Conservation (phyloP, 305 asterid species). For the Rubia balearica region DNA sequence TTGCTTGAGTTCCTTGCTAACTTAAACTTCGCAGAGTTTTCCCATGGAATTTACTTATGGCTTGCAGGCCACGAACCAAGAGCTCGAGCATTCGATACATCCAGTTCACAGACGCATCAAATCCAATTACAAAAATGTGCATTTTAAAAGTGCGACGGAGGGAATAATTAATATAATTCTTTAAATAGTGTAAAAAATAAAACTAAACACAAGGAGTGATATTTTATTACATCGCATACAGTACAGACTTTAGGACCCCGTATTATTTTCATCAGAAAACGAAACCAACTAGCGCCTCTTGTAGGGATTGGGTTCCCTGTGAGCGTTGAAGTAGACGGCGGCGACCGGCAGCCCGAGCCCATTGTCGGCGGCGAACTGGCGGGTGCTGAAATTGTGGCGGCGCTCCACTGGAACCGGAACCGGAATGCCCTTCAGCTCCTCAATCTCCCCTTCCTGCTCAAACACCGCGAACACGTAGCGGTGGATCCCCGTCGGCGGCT, state of each 20-base stretch:
- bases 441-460: constrained; percentile 32
- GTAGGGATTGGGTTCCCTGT: constrained; percentile 15
- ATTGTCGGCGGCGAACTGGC: constrained; percentile 31
- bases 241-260: not conserved
- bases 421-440: constrained; percentile 16
- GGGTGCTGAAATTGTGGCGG: constrained; percentile 31
- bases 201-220: not conserved
- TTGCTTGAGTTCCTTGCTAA: no score
- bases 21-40: no score
- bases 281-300: constrained; percentile 14
- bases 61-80: no score
- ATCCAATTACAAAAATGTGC: no score
- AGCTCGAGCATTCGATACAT: no score
- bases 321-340: constrained; percentile 38
- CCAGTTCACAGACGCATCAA: no score
- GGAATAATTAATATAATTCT: no score
- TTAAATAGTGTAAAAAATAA: no score
- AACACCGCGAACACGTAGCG: constrained; percentile 37
- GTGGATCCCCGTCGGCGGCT: constrained; percentile 40
- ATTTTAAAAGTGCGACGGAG: no score
- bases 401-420: not conserved
- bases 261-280: not conserved
- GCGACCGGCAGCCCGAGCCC: constrained; percentile 41
- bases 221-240: not conserved
- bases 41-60: no score